Conservation (phyloP, 768 basidiomycete genomes). For the Boletus tylopilopsis region DNA sequence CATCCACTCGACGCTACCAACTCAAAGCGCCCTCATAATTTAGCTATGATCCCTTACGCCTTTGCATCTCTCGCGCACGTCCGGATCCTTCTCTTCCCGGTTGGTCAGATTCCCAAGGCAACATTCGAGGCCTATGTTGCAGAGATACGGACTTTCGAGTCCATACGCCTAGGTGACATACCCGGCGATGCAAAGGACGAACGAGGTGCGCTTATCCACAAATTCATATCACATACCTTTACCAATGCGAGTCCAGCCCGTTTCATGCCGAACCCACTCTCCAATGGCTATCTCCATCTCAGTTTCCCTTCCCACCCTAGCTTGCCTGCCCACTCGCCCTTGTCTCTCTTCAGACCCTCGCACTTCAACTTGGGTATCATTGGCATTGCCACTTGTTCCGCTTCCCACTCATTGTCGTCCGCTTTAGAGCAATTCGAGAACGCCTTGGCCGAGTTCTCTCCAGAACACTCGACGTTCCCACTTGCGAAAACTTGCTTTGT, state of each 20-base stretch:
- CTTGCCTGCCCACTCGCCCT: constrained; percentile 58
- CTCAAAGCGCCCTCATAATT: too few relatives aligned
- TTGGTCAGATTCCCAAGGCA: constrained; percentile 68
- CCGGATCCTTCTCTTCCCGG: constrained; percentile 80
- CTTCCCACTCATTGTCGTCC: constrained; percentile 47
- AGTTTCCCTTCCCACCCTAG: constrained; percentile 74
- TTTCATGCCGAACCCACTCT: constrained; percentile 75
- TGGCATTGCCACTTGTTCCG: constrained; percentile 73
- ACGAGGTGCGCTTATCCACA: constrained; percentile 47
- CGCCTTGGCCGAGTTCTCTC: constrained; percentile 61
- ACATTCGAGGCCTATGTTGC: constrained; percentile 71
- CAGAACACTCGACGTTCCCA: constrained; percentile 65
- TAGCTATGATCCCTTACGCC: constrained; percentile 60
- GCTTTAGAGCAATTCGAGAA: constrained; percentile 66
- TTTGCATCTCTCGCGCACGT: constrained; percentile 86
- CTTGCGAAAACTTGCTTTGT: constrained; percentile 80
- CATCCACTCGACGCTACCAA: too few relatives aligned
- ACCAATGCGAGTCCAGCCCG: constrained; percentile 46
- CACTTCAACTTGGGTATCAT: constrained; percentile 86
- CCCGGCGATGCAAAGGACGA: constrained; percentile 77
- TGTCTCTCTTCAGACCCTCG: constrained; percentile 74
- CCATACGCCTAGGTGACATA: constrained; percentile 77
- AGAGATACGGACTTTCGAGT: constrained; percentile 70
- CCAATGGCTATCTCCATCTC: constrained; percentile 80
- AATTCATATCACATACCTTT: neutral